Conservation (phyloP, 441 rosid genomes). For the Omphalea diandra region DNA sequence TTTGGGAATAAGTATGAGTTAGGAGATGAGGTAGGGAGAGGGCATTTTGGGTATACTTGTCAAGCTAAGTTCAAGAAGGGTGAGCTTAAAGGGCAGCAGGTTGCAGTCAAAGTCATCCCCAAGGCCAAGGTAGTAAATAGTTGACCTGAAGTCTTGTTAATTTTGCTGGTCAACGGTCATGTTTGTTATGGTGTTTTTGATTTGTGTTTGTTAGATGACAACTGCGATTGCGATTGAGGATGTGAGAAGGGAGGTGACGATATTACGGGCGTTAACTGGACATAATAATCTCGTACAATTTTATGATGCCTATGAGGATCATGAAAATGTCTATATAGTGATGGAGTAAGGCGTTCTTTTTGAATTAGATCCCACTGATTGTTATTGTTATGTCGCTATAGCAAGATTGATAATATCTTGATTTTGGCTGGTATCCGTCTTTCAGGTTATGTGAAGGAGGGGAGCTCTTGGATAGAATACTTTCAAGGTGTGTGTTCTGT, state of each 20-base stretch:
- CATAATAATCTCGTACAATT: slow-evolving; percentile 75
- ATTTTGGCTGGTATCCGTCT: slow-evolving; percentile 17
- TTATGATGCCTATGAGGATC: slow-evolving; percentile 89
- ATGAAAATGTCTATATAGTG: slow-evolving; percentile 82
- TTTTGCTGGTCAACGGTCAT: slow-evolving; percentile 12
- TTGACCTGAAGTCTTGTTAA: slow-evolving; percentile 11
- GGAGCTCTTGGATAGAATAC: slow-evolving; percentile 96
- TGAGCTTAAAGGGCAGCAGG: slow-evolving; percentile 78
- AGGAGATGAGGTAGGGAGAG: slow-evolving; percentile 87
- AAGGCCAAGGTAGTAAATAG: slow-evolving; percentile 58
- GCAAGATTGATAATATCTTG: not conserved
- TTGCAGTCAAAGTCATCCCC: slow-evolving; percentile 92
- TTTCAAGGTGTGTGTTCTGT: slow-evolving; percentile 61
- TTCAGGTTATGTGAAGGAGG: slow-evolving; percentile 98
- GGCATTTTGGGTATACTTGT: slow-evolving; percentile 90
- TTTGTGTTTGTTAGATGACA: slow-evolving; percentile 67
- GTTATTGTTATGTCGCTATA: not conserved
- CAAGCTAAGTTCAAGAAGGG: slow-evolving; percentile 86
- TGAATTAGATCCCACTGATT: not conserved
- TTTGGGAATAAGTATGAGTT: slow-evolving; percentile 77
- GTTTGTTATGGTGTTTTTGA: too few relatives aligned
- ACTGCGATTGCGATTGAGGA: slow-evolving; percentile 97
- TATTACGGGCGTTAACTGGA: slow-evolving; percentile 86
- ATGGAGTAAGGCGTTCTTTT: slow-evolving; percentile 86
- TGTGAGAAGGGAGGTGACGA: slow-evolving; percentile 96